Evolutionary conservation across 1,284 basidiomycete species (phyloP).

Genomic region (Trichosporon ovoides): DNA sequence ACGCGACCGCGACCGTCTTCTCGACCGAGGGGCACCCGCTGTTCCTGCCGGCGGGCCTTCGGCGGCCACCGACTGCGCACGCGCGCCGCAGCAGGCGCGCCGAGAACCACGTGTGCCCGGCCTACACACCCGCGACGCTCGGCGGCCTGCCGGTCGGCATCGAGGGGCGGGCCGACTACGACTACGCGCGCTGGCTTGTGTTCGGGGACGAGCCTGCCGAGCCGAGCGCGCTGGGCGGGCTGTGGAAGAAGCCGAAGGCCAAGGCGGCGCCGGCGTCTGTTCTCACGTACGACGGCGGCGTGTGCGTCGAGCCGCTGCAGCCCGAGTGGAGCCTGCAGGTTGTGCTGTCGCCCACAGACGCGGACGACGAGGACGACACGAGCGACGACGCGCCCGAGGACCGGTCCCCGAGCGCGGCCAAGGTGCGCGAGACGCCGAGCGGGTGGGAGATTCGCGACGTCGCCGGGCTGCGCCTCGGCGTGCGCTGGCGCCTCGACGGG

Average conservation of each 20-base stretch:
- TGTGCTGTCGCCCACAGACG: conserved; percentile 57
- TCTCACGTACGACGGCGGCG: conserved; percentile 51
- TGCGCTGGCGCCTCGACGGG: conserved; percentile 73
- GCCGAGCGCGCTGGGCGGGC: neutral
- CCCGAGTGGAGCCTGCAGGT: conserved; percentile 67
- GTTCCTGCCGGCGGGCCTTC: conserved; percentile 56
- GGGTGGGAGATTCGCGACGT: conserved; percentile 63
- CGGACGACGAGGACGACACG: conserved; percentile 25
- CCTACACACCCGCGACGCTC: conserved; percentile 54
- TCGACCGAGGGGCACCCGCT: conserved; percentile 93
- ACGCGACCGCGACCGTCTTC: conserved; percentile 64
- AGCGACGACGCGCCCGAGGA: conserved; percentile 55
- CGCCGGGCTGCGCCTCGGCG: conserved; percentile 65
- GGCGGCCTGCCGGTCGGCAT: conserved; percentile 62
- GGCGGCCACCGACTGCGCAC: conserved; percentile 28
- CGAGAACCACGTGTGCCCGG: conserved; percentile 67
- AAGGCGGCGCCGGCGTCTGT: neutral
- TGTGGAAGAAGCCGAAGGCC: neutral
- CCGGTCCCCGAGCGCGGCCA: conserved; percentile 60
- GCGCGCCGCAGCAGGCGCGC: conserved; percentile 49
- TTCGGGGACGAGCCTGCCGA: conserved; percentile 39
- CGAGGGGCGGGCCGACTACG: conserved; percentile 63
- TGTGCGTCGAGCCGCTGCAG: conserved; percentile 65
- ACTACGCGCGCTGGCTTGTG: conserved; percentile 68
- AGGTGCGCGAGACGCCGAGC: conserved; percentile 58